Percentiles rank a stretch among this genome's conserved stretches.
phyloP scores from a whole-genome alignment of 2,329 filamentous ascomycete genomes.

The Bipolaris oryzae region DNA sequence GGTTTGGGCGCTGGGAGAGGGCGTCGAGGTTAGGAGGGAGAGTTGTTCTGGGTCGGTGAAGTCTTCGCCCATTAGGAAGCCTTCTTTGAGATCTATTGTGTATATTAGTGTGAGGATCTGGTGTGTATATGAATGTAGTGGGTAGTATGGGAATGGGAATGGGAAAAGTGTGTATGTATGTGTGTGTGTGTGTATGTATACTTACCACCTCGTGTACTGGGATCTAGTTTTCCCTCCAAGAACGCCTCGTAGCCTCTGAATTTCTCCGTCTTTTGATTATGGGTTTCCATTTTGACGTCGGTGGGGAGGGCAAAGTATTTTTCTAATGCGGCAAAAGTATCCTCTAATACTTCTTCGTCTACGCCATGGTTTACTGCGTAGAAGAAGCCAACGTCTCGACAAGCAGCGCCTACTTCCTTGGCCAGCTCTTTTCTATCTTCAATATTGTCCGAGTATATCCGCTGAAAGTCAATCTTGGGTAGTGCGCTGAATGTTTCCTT shows the following conservation, averaged over 20 bases:
- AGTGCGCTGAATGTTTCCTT: slow-evolving; percentile 34
- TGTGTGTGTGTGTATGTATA: not conserved
- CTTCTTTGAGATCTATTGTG: slow-evolving; percentile 41
- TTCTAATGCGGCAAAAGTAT: slow-evolving; percentile 38
- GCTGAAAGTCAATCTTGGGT: slow-evolving; percentile 40
- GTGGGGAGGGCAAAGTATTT: slow-evolving; percentile 40
- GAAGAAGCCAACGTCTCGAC: slow-evolving; percentile 44
- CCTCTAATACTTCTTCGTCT: slow-evolving; percentile 31
- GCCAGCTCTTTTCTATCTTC: slow-evolving; percentile 35
- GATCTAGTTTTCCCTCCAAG: slow-evolving; percentile 45
- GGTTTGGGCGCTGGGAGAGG: slow-evolving; percentile 19
- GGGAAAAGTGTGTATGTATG: not conserved
- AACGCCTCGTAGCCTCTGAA: slow-evolving; percentile 48
- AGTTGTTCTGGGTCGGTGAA: slow-evolving; percentile 42
- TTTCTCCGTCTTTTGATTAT: slow-evolving; percentile 44
- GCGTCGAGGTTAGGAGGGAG: slow-evolving; percentile 21
- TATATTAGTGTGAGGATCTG: not conserved
- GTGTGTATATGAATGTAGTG: not conserved
- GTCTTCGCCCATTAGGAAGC: slow-evolving; percentile 46
- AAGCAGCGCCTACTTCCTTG: slow-evolving; percentile 41
- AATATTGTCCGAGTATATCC: slow-evolving; percentile 35
- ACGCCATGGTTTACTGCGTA: slow-evolving; percentile 43
- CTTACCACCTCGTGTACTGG: slow-evolving; percentile 42
- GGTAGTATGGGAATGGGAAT: no score
- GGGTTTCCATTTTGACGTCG: slow-evolving; percentile 46